Conservation (phyloP, 805 yeast genomes). For the Helenozyma baotianmanensis region DNA sequence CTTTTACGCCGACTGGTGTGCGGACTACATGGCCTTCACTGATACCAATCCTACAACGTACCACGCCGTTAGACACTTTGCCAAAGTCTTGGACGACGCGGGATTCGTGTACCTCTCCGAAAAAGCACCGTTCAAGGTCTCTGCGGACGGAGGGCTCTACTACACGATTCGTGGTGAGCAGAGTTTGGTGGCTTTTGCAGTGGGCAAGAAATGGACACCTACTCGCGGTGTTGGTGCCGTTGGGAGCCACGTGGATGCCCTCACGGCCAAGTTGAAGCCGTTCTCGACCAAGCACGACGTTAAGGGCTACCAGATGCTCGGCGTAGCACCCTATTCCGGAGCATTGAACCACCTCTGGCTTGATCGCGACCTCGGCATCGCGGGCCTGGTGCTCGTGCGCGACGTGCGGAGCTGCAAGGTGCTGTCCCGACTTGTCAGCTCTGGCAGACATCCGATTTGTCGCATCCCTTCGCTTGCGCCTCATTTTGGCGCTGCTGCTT, state of each 20-base stretch:
- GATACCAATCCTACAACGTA: slow-evolving; percentile 39
- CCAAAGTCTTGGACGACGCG: slow-evolving; percentile 16
- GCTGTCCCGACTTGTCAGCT: slow-evolving; percentile 23
- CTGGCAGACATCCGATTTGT: slow-evolving; percentile 34
- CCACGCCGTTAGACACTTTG: slow-evolving; percentile 29
- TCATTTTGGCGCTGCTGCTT: slow-evolving; percentile 28
- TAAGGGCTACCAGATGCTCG: slow-evolving; percentile 33
- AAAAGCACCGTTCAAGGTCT: slow-evolving; percentile 9
- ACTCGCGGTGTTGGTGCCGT: slow-evolving; percentile 23
- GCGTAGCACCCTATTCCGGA: slow-evolving; percentile 41
- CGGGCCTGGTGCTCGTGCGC: slow-evolving; percentile 31
- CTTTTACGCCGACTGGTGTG: slow-evolving; percentile 17
- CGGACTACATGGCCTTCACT: slow-evolving; percentile 27
- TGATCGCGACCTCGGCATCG: slow-evolving; percentile 40
- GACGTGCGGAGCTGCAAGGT: slow-evolving; percentile 18
- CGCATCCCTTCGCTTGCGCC: slow-evolving; percentile 38
- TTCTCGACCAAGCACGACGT: slow-evolving; percentile 16
- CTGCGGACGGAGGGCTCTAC: slow-evolving; percentile 18
- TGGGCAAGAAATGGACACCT: slow-evolving; percentile 36
- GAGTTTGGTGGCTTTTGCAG: slow-evolving; percentile 32
- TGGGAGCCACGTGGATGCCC: slow-evolving; percentile 36
- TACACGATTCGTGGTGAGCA: slow-evolving; percentile 29
- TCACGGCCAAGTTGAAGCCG: slow-evolving; percentile 34
- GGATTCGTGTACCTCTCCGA: slow-evolving; percentile 30
- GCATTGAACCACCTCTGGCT: slow-evolving; percentile 31